These are phyloP conservation scores for Nigrograna mackinnonii DNA, from an alignment of 2,329 filamentous ascomycete genomes.

Conservation along the genomic window DNA sequence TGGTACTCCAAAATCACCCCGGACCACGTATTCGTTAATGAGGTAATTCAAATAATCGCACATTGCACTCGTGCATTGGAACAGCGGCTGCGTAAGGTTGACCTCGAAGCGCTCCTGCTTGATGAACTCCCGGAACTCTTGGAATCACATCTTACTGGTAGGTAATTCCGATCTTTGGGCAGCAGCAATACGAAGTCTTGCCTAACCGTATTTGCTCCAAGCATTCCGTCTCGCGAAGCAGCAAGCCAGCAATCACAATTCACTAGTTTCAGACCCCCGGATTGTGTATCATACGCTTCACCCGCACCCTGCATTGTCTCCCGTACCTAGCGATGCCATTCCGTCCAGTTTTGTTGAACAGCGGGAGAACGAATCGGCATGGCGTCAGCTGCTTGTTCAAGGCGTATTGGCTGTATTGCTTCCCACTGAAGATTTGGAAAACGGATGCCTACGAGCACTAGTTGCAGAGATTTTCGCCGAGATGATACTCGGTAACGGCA, in stretches of 20 bases:
- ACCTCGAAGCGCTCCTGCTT: conserved; percentile 79
- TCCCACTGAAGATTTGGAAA: conserved; percentile 90
- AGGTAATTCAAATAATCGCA: conserved; percentile 87
- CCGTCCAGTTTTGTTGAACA: conserved; percentile 62
- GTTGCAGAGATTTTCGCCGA: conserved; percentile 88
- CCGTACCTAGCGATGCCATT: conserved; percentile 66
- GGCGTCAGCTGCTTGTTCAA: conserved; percentile 86
- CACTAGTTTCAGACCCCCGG: conserved; percentile 65
- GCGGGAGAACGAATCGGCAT: conserved; percentile 75
- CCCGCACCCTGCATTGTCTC: conserved; percentile 79
- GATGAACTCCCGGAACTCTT: conserved; percentile 87
- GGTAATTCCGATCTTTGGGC: conserved; percentile 29
- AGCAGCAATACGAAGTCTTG: conserved; percentile 13
- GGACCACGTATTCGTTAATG: conserved; percentile 84
- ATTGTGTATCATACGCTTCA: conserved; percentile 82
- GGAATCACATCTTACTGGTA: conserved; percentile 79
- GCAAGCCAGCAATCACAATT: conserved; percentile 59
- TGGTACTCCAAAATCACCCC: conserved; percentile 95
- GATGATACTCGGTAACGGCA: conserved; percentile 80
- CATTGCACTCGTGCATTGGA: conserved; percentile 89
- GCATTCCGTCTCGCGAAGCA: conserved; percentile 72
- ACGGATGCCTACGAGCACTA: conserved; percentile 79
- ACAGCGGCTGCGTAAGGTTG: conserved; percentile 79
- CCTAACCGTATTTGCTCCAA: conserved; percentile 45
- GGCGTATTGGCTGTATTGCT: conserved; percentile 81